These are phyloP conservation scores for Magnaporthales sp. DNA, from an alignment of 2,329 filamentous ascomycete species.

Conservation along the genomic window DNA sequence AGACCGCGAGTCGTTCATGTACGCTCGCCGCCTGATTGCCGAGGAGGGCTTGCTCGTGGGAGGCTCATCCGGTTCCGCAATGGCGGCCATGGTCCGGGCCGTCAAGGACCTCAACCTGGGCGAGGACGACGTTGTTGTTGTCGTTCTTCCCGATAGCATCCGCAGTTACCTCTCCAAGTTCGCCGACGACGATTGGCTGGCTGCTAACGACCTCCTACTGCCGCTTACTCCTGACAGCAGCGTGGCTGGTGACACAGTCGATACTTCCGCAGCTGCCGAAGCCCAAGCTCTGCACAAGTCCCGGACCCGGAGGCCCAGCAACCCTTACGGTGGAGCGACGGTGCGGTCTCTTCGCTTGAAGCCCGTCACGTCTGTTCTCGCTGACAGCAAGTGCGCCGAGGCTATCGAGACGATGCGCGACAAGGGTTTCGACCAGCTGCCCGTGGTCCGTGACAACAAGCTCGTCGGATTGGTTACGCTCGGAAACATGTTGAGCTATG, in stretches of 20 bases:
- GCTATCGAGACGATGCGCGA: constrained; percentile 98
- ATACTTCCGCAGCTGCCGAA: constrained; percentile 21
- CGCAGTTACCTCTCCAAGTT: constrained; percentile 98
- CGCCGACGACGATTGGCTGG: constrained; percentile 97
- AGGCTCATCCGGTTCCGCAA: constrained; percentile 86
- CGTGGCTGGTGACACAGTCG: constrained; percentile 13
- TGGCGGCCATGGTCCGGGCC: constrained; percentile 71
- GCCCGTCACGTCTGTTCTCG: constrained; percentile 78
- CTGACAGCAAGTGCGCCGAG: constrained; percentile 65
- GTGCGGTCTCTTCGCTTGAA: constrained; percentile 81
- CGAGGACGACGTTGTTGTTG: constrained; percentile 81
- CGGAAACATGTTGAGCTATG: constrained; percentile 86
- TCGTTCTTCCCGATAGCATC: constrained; percentile 91
- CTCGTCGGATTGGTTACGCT: constrained; percentile 91
- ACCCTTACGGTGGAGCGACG: constrained; percentile 71
- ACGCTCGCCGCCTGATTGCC: constrained; percentile 80
- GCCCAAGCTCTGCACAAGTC: constrained; percentile 24
- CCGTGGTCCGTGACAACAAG: constrained; percentile 59
- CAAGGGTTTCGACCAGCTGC: constrained; percentile 95
- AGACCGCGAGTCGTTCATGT: constrained; percentile 82
- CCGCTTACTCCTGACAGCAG: constrained; percentile 26
- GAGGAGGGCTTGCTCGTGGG: constrained; percentile 93
- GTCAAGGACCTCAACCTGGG: constrained; percentile 68
- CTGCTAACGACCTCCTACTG: constrained; percentile 88
- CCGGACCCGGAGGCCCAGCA: constrained; percentile 32